Evolutionary conservation across 257 asterid genomes (phyloP).

Genomic region (Fraxinus americana): DNA sequence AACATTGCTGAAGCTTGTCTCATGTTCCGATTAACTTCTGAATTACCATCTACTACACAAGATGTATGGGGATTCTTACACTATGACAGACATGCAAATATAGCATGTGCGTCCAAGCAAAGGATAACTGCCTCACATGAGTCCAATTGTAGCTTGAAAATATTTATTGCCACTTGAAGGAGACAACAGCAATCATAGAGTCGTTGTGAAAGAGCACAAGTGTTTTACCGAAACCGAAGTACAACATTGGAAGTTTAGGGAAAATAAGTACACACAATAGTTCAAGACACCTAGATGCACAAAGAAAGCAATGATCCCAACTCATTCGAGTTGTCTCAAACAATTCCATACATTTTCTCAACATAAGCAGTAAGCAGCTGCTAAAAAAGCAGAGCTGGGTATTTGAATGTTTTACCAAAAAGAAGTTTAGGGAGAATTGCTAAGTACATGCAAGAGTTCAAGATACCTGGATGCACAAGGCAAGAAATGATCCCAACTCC

Average conservation of each 20-base stretch:
- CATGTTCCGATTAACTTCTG: not conserved
- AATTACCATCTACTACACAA: not conserved
- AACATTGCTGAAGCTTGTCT: not conserved
- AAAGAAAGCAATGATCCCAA: constrained; percentile 69
- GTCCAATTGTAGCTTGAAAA: not conserved
- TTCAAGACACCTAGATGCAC: constrained; percentile 76
- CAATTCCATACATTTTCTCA: constrained; percentile 97
- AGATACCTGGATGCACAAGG: constrained; percentile 87
- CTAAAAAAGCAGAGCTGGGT: constrained; percentile 96
- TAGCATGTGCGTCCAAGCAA: not conserved
- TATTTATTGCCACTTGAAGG: not conserved
- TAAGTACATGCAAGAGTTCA: constrained; percentile 14
- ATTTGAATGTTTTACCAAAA: constrained; percentile 32
- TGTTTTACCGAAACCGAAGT: not conserved
- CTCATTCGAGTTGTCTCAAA: constrained; percentile 93
- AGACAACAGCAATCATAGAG: not conserved
- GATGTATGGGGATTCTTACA: not conserved
- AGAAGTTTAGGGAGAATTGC: constrained; percentile 13
- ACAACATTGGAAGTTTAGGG: not conserved
- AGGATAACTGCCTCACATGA: not conserved
- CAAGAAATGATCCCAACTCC: constrained; percentile 76
- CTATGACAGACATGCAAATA: not conserved
- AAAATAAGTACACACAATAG: constrained; percentile 19
- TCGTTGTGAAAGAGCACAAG: not conserved
- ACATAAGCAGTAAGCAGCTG: constrained; percentile 98